Percentiles rank a stretch among this genome's conserved stretches.
phyloP scores from a whole-genome alignment of 192 early-diverging fungal species.

The Gigaspora rosea region DNA sequence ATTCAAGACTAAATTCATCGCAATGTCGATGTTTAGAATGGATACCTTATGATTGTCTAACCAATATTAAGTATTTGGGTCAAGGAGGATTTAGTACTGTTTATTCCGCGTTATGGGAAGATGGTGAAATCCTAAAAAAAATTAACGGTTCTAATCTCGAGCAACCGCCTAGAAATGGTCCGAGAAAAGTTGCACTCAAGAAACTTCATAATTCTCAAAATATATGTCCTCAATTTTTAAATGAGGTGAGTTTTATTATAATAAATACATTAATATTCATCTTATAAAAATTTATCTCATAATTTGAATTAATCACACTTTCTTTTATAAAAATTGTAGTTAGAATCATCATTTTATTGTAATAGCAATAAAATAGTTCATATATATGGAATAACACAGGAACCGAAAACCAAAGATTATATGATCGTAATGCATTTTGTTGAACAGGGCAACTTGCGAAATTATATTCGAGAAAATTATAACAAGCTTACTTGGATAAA shows the following conservation, averaged over 20 bases:
- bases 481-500: neutral
- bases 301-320: neutral
- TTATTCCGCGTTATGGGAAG: constrained; percentile 7
- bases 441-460: constrained; percentile 6
- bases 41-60: constrained; percentile 17
- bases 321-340: neutral
- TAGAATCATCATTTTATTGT: neutral
- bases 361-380: neutral
- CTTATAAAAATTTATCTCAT: neutral
- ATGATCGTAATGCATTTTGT: constrained; percentile 14
- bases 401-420: constrained; percentile 20
- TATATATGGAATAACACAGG: constrained; percentile 22
- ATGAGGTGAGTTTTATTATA: neutral
- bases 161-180: neutral
- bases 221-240: neutral
- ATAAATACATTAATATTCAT: neutral
- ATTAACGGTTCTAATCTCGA: neutral
- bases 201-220: constrained; percentile 16
- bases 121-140: neutral
- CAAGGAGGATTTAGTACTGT: constrained; percentile 11
- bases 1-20: neutral
- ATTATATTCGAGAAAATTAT: neutral
- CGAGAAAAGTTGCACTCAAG: constrained; percentile 24
- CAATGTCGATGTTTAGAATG: neutral
- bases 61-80: neutral